Percentiles rank a stretch among this genome's conserved stretches.
Conservation (phyloP, 2,329 filamentous ascomycete genomes). For the Anthostomella pinea region DNA sequence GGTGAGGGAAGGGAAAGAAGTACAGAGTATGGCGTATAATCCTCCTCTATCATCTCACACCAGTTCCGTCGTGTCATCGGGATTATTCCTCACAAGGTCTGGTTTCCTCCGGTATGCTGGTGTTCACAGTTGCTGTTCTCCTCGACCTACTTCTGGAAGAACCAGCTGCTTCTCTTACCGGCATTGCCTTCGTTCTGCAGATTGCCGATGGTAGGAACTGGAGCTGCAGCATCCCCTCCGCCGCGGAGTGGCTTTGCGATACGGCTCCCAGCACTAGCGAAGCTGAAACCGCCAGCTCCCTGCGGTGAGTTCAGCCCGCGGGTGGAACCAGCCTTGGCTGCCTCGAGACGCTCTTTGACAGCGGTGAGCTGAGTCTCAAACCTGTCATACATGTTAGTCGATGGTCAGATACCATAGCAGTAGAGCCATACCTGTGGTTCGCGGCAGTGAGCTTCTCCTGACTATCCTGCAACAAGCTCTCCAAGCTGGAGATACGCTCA, state of each 20-base stretch:
- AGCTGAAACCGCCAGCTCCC: conserved; percentile 67
- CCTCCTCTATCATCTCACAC: conserved; percentile 3
- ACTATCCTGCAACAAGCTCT: conserved; percentile 89
- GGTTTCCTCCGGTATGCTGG: conserved; percentile 9
- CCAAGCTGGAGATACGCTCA: conserved; percentile 92
- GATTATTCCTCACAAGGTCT: conserved; percentile 13
- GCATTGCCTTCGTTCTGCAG: conserved; percentile 55
- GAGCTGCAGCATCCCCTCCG: conserved; percentile 46
- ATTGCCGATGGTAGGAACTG: conserved; percentile 55
- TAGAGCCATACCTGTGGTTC: conserved; percentile 80
- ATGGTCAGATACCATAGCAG: conserved; percentile 7
- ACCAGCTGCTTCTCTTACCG: conserved; percentile 71
- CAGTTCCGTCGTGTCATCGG: conserved; percentile 5
- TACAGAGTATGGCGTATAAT: conserved; percentile 1
- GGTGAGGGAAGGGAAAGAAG: not conserved
- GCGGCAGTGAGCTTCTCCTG: conserved; percentile 97
- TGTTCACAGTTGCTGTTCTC: conserved; percentile 8
- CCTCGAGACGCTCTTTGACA: conserved; percentile 96
- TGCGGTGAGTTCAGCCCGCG: conserved; percentile 70
- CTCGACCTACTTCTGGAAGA: conserved; percentile 57
- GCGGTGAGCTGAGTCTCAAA: conserved; percentile 96
- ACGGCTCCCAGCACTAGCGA: conserved; percentile 59
- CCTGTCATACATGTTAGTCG: conserved; percentile 48
- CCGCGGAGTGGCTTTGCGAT: conserved; percentile 69
- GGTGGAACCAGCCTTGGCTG: conserved; percentile 87